These are phyloP conservation scores for Coniochaeta sp. DNA, from an alignment of 2,329 filamentous ascomycete genomes.

Conservation along the genomic window DNA sequence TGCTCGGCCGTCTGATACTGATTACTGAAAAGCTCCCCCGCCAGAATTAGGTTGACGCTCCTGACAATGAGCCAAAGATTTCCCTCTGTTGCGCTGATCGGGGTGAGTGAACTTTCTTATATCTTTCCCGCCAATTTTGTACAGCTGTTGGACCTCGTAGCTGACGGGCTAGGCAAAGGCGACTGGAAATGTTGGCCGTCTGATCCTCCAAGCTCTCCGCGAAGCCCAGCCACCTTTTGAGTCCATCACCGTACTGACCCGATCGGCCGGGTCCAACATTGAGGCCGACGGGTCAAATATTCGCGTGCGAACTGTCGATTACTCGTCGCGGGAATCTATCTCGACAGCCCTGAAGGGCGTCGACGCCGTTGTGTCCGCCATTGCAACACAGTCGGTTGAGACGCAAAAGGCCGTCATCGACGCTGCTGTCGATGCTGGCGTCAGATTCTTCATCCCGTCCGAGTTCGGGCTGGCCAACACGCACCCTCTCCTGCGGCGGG, in stretches of 20 bases:
- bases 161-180: not conserved
- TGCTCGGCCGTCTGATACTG: no score
- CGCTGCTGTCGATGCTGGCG: conserved; percentile 46
- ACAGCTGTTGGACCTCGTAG: not conserved
- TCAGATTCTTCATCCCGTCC: conserved; percentile 48
- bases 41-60: not conserved
- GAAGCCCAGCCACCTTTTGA: not conserved
- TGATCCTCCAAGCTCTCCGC: not conserved
- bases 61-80: not conserved
- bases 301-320: conserved; percentile 26
- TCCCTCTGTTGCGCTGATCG: not conserved
- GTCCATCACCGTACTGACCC: not conserved
- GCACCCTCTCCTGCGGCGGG: conserved; percentile 2
- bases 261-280: not conserved
- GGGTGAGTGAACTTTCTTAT: not conserved
- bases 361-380: conserved; percentile 45
- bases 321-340: conserved; percentile 33
- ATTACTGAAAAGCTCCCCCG: no score
- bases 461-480: conserved; percentile 33
- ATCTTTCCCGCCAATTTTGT: not conserved
- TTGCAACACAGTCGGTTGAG: conserved; percentile 32
- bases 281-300: not conserved
- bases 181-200: not conserved
- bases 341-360: conserved; percentile 38
- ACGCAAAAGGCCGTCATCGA: conserved; percentile 43